A percentile compares a stretch with the other conserved stretches of the same genome.
These are phyloP conservation scores for Arabidopsis thaliana DNA, from an alignment of 345 rosid genomes.

Conservation along the genomic window TAIR10.1 NC_003070.9:6510001-6510500, in stretches of 20 bases:
- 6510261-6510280: constrained; percentile 98
- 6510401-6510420: background rate
- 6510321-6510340: constrained; percentile 82
- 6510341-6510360: constrained; percentile 95
- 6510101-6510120: background rate
- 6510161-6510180: background rate
- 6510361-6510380: constrained; percentile 42
- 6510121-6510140: background rate
- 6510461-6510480: constrained; percentile 80
- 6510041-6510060: constrained; percentile 88
- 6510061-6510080: constrained; percentile 49
- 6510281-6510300: constrained; percentile 88
- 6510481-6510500: constrained; percentile 93
- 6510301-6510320: constrained; percentile 98
- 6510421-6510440: background rate
- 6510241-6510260: constrained; percentile 93
- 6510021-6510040: constrained; percentile 89
- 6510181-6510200: background rate
- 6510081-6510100: constrained; percentile 1
- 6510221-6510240: constrained; percentile 11
- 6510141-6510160: background rate
- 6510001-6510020: constrained; percentile 73
- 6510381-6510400: background rate
- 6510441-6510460: constrained; percentile 85
- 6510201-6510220: background rate